Percentiles rank a stretch among this genome's conserved stretches.
Conservation (phyloP, 106 monocot genomes). For the Xerophyta viscosa region DNA sequence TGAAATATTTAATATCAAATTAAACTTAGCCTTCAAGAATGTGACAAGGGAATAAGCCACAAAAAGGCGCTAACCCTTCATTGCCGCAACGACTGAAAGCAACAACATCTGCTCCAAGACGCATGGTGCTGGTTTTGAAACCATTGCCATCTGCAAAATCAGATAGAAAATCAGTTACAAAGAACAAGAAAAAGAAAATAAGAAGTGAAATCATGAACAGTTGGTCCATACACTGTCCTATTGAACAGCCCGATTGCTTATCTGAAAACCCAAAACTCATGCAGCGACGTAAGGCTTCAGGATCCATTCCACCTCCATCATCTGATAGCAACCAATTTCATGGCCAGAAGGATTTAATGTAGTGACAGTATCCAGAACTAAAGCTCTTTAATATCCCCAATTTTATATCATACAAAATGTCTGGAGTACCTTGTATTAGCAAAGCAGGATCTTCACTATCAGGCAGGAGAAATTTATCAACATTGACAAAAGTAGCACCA, state of each 20-base stretch:
- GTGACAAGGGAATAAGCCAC: background rate
- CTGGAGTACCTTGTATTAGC: slow-evolving; percentile 57
- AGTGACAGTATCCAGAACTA: no score
- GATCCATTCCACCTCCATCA: slow-evolving; percentile 95
- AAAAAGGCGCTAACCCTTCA: slow-evolving; percentile 36
- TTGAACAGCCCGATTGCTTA: slow-evolving; percentile 54
- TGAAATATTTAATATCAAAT: no score
- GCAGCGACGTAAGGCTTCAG: slow-evolving; percentile 61
- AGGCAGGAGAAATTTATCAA: slow-evolving; percentile 48
- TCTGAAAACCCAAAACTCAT: slow-evolving; percentile 98
- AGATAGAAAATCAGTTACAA: slow-evolving; percentile 9
- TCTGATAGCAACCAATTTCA: slow-evolving; percentile 22
- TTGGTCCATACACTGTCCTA: slow-evolving; percentile 87
- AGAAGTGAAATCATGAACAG: slow-evolving; percentile 1
- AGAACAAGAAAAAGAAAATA: background rate
- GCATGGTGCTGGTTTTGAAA: slow-evolving; percentile 96
- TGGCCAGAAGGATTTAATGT: no score
- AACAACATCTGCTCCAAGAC: slow-evolving; percentile 86
- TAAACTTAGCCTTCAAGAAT: background rate
- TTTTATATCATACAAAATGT: no score
- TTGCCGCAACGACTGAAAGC: slow-evolving; percentile 54
- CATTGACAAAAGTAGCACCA: slow-evolving; percentile 63
- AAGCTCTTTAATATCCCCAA: no score
- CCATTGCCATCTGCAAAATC: slow-evolving; percentile 80
- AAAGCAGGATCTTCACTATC: slow-evolving; percentile 36